Conservation (phyloP, 345 rosid species). For the Brassica incana region DNA sequence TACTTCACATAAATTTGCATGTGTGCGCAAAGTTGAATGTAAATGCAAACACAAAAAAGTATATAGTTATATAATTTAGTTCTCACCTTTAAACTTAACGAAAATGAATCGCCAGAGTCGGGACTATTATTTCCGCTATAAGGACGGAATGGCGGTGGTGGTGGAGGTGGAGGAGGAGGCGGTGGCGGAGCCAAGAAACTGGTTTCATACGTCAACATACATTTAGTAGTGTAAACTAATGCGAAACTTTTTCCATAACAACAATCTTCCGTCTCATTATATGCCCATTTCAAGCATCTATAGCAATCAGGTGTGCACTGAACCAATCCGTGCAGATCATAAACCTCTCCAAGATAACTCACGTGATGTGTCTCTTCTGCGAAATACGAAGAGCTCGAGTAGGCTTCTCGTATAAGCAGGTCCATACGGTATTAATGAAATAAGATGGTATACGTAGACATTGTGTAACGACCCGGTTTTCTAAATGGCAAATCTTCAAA, state of each 20-base stretch:
- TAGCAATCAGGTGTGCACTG: conserved; percentile 26
- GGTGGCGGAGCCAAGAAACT: conserved; percentile 4
- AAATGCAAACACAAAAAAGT: neutral
- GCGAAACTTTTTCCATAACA: conserved; percentile 14
- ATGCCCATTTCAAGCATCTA: conserved; percentile 19
- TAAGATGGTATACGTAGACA: neutral
- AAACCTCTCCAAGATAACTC: conserved; percentile 8
- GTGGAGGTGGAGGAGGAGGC: conserved; percentile 19
- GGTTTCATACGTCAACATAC: conserved; percentile 20
- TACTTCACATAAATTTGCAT: neutral
- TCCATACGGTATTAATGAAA: conserved; percentile 3
- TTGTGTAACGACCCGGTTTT: too few relatives aligned
- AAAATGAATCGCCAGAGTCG: neutral
- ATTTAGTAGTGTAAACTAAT: conserved; percentile 5
- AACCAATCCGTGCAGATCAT: conserved; percentile 7
- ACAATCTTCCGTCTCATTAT: conserved; percentile 20
- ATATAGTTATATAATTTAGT: neutral
- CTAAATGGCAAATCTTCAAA: too few relatives aligned
- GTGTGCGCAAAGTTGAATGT: neutral
- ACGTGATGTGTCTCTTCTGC: conserved; percentile 10
- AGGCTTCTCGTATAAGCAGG: conserved; percentile 22
- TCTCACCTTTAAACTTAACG: conserved; percentile 8
- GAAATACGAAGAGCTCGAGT: conserved; percentile 22
- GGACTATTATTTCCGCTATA: neutral
- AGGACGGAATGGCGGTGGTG: neutral